A percentile compares a stretch with the other conserved stretches of the same genome.
Evolutionary conservation across 768 basidiomycete species (phyloP).

Genomic region (Chiua virens): DNA sequence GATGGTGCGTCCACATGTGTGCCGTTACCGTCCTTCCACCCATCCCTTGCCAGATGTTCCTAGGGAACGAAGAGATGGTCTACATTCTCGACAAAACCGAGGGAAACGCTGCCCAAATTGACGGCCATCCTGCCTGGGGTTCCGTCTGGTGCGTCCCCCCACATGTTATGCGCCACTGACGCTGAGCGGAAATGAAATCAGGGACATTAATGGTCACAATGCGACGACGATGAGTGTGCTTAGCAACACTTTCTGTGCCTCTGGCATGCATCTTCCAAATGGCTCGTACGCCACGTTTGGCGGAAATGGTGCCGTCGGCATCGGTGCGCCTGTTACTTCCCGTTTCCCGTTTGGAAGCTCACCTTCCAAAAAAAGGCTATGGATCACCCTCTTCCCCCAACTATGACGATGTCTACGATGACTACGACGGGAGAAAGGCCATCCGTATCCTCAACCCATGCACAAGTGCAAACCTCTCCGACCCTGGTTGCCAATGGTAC

Average conservation of each 20-base stretch:
- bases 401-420: constrained; percentile 65
- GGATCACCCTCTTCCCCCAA: constrained; percentile 25
- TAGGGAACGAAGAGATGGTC: constrained; percentile 76
- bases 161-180: too few species aligned
- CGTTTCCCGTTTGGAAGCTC: constrained; percentile 21
- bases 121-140: constrained; percentile 74
- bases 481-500: constrained; percentile 62
- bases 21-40: not conserved
- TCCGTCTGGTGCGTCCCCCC: constrained; percentile 50
- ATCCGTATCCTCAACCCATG: constrained; percentile 85
- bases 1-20: constrained; percentile 41
- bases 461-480: constrained; percentile 41
- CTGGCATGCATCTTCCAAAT: constrained; percentile 78
- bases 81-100: constrained; percentile 91
- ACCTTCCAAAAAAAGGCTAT: constrained; percentile 31
- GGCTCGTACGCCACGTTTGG: constrained; percentile 74
- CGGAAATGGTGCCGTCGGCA: constrained; percentile 66
- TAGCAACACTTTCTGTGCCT: constrained; percentile 78
- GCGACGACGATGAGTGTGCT: constrained; percentile 37
- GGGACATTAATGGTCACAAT: constrained; percentile 20
- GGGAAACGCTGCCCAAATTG: constrained; percentile 62
- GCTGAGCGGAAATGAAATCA: not conserved
- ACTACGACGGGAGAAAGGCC: constrained; percentile 77
- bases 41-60: constrained; percentile 55
- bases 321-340: constrained; percentile 32